Percentiles rank a stretch among this genome's conserved stretches.
These are phyloP conservation scores for Gracilaria vermiculophylla DNA, from an alignment of 23 red algal genomes.

Conservation along the genomic window DNA sequence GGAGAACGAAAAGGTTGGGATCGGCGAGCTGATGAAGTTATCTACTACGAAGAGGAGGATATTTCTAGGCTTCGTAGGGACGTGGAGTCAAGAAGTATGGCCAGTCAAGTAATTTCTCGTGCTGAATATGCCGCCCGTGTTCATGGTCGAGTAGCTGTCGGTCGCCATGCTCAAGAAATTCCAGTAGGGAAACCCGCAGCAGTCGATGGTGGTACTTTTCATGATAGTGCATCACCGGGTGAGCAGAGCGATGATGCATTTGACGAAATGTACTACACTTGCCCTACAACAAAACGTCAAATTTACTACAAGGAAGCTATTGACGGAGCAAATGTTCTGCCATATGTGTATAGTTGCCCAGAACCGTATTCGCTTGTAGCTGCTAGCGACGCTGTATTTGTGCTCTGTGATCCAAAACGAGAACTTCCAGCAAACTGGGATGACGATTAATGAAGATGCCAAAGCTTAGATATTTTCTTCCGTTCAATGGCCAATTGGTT, in stretches of 20 bases:
- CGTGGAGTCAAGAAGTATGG: constrained; percentile 36
- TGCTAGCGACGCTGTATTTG: constrained; percentile 71
- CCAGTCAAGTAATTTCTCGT: not conserved
- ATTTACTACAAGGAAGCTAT: constrained; percentile 55
- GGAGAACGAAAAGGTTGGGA: not conserved
- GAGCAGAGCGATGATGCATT: constrained; percentile 28
- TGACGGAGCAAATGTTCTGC: constrained; percentile 69
- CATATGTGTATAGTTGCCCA: constrained; percentile 80
- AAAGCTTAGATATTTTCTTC: not conserved
- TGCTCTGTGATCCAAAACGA: constrained; percentile 60
- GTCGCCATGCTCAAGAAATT: constrained; percentile 8
- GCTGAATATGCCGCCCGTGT: constrained; percentile 14
- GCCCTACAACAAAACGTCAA: constrained; percentile 60
- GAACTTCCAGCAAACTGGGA: constrained; percentile 62
- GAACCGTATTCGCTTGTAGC: constrained; percentile 65
- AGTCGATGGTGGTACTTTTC: not conserved
- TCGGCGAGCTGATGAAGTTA: constrained; percentile 28
- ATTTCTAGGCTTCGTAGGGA: constrained; percentile 13
- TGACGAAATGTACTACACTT: constrained; percentile 57
- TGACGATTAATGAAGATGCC: constrained; percentile 4
- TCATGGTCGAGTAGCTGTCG: constrained; percentile 21
- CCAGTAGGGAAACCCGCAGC: not conserved
- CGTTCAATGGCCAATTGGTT: no score
- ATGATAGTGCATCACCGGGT: not conserved
- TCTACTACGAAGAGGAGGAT: constrained; percentile 47